These are phyloP conservation scores for Tolypocladium paradoxum DNA, from an alignment of 2,329 filamentous ascomycete genomes.

Conservation along the genomic window DNA sequence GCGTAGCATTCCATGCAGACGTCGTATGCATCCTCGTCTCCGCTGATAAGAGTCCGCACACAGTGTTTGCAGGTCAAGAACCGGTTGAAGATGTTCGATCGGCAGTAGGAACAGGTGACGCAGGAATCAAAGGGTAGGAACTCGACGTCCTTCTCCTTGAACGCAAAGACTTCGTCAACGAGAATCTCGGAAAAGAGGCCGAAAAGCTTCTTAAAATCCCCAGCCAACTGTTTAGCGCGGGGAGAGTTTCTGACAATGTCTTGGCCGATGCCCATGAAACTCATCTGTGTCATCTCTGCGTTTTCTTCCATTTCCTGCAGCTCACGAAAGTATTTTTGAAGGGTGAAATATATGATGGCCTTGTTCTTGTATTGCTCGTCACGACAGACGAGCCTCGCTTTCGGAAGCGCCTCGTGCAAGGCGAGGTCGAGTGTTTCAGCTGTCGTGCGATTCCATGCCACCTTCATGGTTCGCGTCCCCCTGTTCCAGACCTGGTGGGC, in stretches of 20 bases:
- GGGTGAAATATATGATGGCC: conserved; percentile 80
- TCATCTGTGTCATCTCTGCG: conserved; percentile 32
- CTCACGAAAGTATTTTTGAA: conserved; percentile 65
- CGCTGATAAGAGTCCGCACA: conserved; percentile 52
- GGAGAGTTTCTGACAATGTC: conserved; percentile 30
- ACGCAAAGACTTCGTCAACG: conserved; percentile 75
- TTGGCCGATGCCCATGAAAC: conserved; percentile 36
- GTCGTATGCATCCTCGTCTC: conserved; percentile 79
- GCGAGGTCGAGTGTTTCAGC: conserved; percentile 84
- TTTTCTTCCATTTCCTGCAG: conserved; percentile 43
- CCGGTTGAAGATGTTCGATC: conserved; percentile 93
- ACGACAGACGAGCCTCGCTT: conserved; percentile 81
- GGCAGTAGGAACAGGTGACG: conserved; percentile 90
- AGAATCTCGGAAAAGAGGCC: conserved; percentile 67
- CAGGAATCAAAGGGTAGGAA: conserved; percentile 77
- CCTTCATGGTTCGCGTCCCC: conserved; percentile 91
- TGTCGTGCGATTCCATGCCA: conserved; percentile 94
- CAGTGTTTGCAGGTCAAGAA: conserved; percentile 90
- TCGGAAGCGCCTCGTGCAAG: conserved; percentile 75
- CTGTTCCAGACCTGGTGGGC: conserved; percentile 98
- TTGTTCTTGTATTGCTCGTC: conserved; percentile 99
- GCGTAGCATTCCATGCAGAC: conserved; percentile 97
- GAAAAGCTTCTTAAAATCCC: conserved; percentile 76
- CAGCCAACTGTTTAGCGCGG: conserved; percentile 57
- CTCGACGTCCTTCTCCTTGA: conserved; percentile 61